These are phyloP conservation scores for Colletotrichum horii DNA, from an alignment of 2,329 filamentous ascomycete genomes.

Conservation along the genomic window DNA sequence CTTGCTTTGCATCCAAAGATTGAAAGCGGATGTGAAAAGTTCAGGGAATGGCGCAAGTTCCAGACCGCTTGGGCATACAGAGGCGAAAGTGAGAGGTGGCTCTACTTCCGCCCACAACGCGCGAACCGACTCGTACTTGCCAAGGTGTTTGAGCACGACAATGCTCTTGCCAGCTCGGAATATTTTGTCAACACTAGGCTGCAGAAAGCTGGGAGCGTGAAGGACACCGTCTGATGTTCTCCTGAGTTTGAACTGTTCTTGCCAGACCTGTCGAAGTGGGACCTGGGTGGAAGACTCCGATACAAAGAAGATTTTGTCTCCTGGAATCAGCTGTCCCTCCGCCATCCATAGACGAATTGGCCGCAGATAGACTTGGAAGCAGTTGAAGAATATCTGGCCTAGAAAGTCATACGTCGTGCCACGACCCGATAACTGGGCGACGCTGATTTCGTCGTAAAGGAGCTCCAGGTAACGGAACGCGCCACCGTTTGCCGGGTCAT, in stretches of 20 bases:
- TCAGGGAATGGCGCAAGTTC: conserved; percentile 74
- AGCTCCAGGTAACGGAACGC: conserved; percentile 80
- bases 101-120: conserved; percentile 39
- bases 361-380: conserved; percentile 80
- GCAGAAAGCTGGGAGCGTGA: conserved; percentile 77
- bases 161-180: conserved; percentile 90
- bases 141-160: conserved; percentile 78
- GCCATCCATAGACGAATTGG: conserved; percentile 88
- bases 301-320: conserved; percentile 76
- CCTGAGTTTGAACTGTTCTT: conserved; percentile 73
- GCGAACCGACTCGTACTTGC: conserved; percentile 49
- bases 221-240: conserved; percentile 63
- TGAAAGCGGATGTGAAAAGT: conserved; percentile 73
- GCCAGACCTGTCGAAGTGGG: conserved; percentile 74
- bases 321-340: conserved; percentile 69
- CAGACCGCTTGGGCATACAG: conserved; percentile 54
- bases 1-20: conserved; percentile 77
- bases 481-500: conserved; percentile 50
- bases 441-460: conserved; percentile 73
- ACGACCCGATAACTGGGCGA: conserved; percentile 74
- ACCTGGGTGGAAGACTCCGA: conserved; percentile 60
- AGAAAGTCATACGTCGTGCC: conserved; percentile 66
- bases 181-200: conserved; percentile 71
- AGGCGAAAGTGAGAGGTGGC: conserved; percentile 59
- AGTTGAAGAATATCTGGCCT: conserved; percentile 76